phyloP scores from a whole-genome alignment of 768 basidiomycete genomes.

The Hygrocybe punicea region DNA sequence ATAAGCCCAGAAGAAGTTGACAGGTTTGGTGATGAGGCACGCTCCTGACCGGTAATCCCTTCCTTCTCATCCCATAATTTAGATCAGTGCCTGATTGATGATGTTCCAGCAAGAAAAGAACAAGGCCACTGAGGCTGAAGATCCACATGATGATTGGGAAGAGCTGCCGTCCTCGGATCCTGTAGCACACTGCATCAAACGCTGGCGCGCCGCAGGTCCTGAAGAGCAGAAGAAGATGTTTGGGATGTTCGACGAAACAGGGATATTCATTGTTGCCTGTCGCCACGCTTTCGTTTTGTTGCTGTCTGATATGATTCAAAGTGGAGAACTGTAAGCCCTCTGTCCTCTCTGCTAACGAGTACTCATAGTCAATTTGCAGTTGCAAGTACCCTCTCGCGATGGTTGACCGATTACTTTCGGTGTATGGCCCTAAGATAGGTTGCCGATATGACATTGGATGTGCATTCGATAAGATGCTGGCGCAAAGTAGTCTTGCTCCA shows the following conservation, averaged over 20 bases:
- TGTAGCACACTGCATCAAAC: conserved; percentile 15
- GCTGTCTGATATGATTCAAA: conserved; percentile 26
- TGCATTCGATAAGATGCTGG: conserved; percentile 20
- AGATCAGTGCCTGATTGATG: not conserved
- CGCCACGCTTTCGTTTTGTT: conserved; percentile 17
- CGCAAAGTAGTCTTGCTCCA: conserved; percentile 14
- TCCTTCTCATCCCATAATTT: not conserved
- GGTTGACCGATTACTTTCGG: conserved; percentile 12
- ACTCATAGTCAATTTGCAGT: not conserved
- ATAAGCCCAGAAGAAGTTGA: conserved; percentile 10
- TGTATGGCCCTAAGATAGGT: conserved; percentile 10
- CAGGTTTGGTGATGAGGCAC: conserved; percentile 12
- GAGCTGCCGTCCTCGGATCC: conserved; percentile 14
- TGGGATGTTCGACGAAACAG: conserved; percentile 28
- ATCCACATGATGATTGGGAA: not conserved
- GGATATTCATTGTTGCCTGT: conserved; percentile 26
- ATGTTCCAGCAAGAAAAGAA: no score
- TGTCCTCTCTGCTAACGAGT: not conserved
- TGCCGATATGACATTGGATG: no score
- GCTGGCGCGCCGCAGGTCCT: no score
- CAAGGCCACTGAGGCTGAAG: no score
- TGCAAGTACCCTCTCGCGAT: conserved; percentile 23
- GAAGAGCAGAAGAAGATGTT: conserved; percentile 19
- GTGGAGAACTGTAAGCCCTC: conserved; percentile 26
- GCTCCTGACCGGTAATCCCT: not conserved